Evolutionary conservation across 257 asterid species (phyloP), one percentile per base, ranked within the genome.

Genomic region (Capsicum pubescens): DNA sequence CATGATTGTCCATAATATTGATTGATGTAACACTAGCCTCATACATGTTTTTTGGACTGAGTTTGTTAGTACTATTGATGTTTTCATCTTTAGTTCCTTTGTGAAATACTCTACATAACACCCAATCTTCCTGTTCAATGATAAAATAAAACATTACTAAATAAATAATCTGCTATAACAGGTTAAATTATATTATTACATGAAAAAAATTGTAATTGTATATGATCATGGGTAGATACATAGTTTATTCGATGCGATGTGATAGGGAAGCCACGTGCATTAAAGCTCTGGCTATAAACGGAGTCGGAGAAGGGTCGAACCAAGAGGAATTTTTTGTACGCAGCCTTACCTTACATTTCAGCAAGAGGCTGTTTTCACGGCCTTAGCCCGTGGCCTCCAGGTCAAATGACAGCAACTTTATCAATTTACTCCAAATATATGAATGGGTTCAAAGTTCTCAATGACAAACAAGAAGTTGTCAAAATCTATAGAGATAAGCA

Each of bases 111-210:
- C 91, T 79, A 58, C 94, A 95, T 26, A 95, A 80, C 12, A 95
- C 98, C 98, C 98, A 95, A 19, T 95, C 98, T 85, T 95, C 98
- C 98, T 93, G 96, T 48, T 42, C 26, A 88, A 84, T 21, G 5
- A 39, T 42, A 16, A 21, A 1, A 13, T 63, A 14, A 19, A 46
- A 1, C 44, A 39, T 26, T 26, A 26, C 32, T 26, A 26, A 26
- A 26, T 26, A 26, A 26, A 26, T 26, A 26, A 26, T 26, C 0
- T 63, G 69, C 0, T 63, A 63, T 63, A 10, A 63, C 13, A 21
- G 0, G 42, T 21, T 63, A 63, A 63, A 63, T 0, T 0, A 10
- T 26, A 26, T 26, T 26, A 26, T 26, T 26, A 26, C 12, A 63
- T 63, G 21, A 63, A 19, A 63, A 63, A 9, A 3, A 9, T 3